phyloP scores from a whole-genome alignment of 257 asterid genomes.

The Rauvolfia tetraphylla region DNA sequence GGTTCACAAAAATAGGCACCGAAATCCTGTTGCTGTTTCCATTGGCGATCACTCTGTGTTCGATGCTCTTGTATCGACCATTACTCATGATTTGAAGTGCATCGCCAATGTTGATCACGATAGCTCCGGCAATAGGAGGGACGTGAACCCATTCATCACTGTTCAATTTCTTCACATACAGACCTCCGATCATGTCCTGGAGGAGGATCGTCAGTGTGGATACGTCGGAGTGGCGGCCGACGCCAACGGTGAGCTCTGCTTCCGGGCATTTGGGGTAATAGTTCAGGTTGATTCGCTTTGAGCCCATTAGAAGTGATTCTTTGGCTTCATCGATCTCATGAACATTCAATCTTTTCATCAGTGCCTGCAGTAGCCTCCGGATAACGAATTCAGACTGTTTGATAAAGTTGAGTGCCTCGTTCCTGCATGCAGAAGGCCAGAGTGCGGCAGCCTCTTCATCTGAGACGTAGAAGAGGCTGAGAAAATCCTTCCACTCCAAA shows the following conservation, averaged over 20 bases:
- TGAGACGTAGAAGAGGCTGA: conserved; percentile 29
- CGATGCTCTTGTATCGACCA: conserved; percentile 30
- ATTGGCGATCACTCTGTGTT: conserved; percentile 30
- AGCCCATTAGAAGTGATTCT: conserved; percentile 30
- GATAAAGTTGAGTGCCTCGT: conserved; percentile 23
- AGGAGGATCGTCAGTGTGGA: conserved; percentile 31
- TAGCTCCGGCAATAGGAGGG: conserved; percentile 26
- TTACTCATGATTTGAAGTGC: conserved; percentile 29
- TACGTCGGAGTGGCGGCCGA: conserved; percentile 36
- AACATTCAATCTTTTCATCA: conserved; percentile 24
- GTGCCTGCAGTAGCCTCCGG: conserved; percentile 17
- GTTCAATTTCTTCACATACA: conserved; percentile 23
- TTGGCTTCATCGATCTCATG: conserved; percentile 19
- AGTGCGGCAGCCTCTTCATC: conserved; percentile 25
- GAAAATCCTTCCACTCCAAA: conserved; percentile 40
- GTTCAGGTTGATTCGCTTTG: conserved; percentile 26
- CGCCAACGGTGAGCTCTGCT: conserved; percentile 30
- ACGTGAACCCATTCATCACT: conserved; percentile 27
- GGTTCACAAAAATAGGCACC: conserved; percentile 31
- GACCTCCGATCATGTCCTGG: conserved; percentile 34
- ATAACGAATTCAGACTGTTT: conserved; percentile 19
- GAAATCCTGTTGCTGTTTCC: conserved; percentile 25
- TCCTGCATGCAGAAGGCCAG: conserved; percentile 30
- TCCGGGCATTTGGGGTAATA: conserved; percentile 38
- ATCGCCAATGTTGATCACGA: conserved; percentile 35